phyloP scores from a whole-genome alignment of 2,329 filamentous ascomycete species.

The Aureobasidium sp. region DNA sequence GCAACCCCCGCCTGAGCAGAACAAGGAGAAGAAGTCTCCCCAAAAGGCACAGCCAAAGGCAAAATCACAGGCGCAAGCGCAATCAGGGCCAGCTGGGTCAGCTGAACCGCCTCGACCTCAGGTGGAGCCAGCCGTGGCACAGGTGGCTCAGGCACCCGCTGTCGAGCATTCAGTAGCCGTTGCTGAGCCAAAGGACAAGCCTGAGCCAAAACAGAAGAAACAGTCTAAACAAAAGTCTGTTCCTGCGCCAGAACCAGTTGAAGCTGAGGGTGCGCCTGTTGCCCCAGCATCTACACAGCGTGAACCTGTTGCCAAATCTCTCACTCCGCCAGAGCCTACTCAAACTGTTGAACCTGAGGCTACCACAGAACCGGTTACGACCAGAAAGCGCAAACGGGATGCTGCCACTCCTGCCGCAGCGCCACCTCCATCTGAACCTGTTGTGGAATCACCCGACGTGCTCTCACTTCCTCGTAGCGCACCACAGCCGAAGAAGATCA shows the following conservation, averaged over 20 bases:
- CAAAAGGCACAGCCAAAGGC: slow-evolving; percentile 2
- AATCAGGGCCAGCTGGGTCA: neutral
- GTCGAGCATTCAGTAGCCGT: neutral
- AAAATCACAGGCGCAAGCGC: neutral
- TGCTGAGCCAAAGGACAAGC: neutral
- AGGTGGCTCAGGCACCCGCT: neutral
- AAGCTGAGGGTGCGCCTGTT: neutral
- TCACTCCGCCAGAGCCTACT: neutral
- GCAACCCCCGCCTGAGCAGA: neutral
- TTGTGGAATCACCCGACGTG: slow-evolving; percentile 16
- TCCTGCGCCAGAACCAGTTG: neutral
- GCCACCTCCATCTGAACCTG: neutral
- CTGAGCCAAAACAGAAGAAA: slow-evolving; percentile 1
- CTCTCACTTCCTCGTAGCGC: slow-evolving; percentile 16
- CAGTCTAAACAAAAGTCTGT: neutral
- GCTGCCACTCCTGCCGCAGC: slow-evolving; percentile 30
- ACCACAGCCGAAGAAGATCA: slow-evolving; percentile 30
- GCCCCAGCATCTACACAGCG: neutral
- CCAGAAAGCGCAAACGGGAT: slow-evolving; percentile 51
- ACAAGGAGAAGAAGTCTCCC: slow-evolving; percentile 1
- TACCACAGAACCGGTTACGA: slow-evolving; percentile 11
- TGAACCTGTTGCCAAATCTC: neutral
- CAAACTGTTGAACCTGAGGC: slow-evolving; percentile 18
- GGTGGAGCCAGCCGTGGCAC: neutral
- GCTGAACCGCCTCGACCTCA: neutral